Percentiles rank a stretch among this genome's conserved stretches.
Evolutionary conservation across 805 yeast species (phyloP).

Genomic region (Zygotorulaspora sp.): DNA sequence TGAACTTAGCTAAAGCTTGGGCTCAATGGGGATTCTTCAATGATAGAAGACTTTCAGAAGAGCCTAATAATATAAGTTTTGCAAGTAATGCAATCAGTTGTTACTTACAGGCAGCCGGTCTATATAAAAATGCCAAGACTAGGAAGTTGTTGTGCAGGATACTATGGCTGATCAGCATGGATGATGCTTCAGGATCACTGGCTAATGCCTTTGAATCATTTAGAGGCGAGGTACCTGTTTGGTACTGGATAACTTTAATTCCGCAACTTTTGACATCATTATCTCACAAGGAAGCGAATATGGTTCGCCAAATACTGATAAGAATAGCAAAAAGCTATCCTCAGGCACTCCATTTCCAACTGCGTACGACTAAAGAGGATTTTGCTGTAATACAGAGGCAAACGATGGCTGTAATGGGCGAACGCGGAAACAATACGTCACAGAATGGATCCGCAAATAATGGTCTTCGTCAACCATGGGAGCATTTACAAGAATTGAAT

Average conservation of each 20-base stretch:
- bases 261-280: conserved; percentile 89
- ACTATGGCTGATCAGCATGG: conserved; percentile 88
- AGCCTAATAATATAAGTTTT: conserved; percentile 70
- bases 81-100: conserved; percentile 95
- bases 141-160: conserved; percentile 84
- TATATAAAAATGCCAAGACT: conserved; percentile 88
- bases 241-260: conserved; percentile 98
- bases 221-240: conserved; percentile 94
- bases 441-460: conserved; percentile 11
- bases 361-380: conserved; percentile 93
- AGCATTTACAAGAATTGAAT: conserved; percentile 86
- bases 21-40: conserved; percentile 99
- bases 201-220: conserved; percentile 86
- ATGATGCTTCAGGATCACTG: conserved; percentile 75
- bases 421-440: conserved; percentile 20
- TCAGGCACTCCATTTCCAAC: conserved; percentile 93
- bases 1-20: conserved; percentile 96
- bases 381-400: conserved; percentile 83
- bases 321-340: conserved; percentile 95
- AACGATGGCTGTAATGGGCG: conserved; percentile 45
- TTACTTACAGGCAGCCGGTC: conserved; percentile 94
- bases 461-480: conserved; percentile 78
- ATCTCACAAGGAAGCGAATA: conserved; percentile 84
- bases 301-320: conserved; percentile 82
- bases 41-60: conserved; percentile 80